These are phyloP conservation scores for Tilletia caries DNA, from an alignment of 1,284 basidiomycete species.

Conservation along the genomic window DNA sequence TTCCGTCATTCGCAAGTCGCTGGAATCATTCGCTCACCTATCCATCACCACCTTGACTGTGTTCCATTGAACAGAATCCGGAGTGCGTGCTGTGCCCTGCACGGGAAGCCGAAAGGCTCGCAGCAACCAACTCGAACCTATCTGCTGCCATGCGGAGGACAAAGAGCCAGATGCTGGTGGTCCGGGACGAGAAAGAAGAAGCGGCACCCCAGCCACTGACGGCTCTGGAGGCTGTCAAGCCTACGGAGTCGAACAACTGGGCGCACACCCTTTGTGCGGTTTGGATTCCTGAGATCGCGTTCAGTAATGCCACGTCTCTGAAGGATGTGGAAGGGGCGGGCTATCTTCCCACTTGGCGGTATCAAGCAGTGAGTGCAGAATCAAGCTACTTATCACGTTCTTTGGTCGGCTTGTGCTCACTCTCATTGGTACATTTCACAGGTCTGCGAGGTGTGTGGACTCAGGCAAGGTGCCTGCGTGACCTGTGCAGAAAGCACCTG, in stretches of 20 bases:
- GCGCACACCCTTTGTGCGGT: constrained; percentile 83
- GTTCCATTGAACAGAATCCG: not conserved
- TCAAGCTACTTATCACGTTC: too few species aligned
- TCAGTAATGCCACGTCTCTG: constrained; percentile 69
- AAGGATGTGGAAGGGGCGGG: constrained; percentile 82
- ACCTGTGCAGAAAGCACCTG: constrained; percentile 71
- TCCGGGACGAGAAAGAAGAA: not conserved
- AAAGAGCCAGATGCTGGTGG: not conserved
- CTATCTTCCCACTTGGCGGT: constrained; percentile 60
- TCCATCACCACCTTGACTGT: not conserved
- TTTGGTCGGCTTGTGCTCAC: not conserved
- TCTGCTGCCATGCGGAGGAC: not conserved
- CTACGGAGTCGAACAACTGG: constrained; percentile 91
- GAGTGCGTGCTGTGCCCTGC: constrained; percentile 8
- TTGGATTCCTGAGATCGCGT: constrained; percentile 78
- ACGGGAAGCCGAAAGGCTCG: not conserved
- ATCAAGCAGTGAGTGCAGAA: constrained; percentile 43
- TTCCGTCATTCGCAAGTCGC: not conserved
- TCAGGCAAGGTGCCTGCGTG: constrained; percentile 67
- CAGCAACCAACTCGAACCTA: not conserved
- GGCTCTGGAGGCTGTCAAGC: constrained; percentile 75
- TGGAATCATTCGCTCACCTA: not conserved
- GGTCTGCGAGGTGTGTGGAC: constrained; percentile 56
- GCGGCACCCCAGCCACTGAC: constrained; percentile 43
- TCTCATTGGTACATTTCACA: not conserved